phyloP scores from a whole-genome alignment of 2,329 filamentous ascomycete genomes.

The Phoma sp. region DNA sequence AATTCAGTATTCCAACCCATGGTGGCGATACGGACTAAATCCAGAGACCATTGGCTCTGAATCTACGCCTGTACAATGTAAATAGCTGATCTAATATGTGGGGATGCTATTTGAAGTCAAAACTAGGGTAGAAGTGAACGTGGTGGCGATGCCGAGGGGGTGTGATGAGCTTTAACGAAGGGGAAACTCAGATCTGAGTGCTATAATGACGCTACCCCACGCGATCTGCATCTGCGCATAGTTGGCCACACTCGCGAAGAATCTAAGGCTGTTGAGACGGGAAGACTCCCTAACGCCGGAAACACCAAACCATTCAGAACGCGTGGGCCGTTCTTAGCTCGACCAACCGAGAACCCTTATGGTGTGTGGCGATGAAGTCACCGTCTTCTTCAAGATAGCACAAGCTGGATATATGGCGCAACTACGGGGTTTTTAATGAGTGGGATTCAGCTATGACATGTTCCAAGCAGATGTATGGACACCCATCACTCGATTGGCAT shows the following conservation, averaged over 20 bases:
- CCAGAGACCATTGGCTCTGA: not conserved
- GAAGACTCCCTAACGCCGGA: not conserved
- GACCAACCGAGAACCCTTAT: not conserved
- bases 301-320: not conserved
- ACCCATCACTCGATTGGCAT: too few relatives aligned
- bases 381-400: not conserved
- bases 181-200: not conserved
- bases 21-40: not conserved
- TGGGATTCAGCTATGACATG: too few relatives aligned
- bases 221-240: constrained; percentile 10
- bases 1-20: constrained; percentile 23
- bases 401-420: too few relatives aligned
- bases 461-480: too few relatives aligned
- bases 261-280: constrained; percentile 8
- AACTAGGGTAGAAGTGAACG: not conserved
- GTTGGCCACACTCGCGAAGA: not conserved
- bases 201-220: constrained; percentile 2
- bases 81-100: not conserved
- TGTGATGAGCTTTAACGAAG: not conserved
- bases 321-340: not conserved
- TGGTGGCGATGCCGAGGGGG: not conserved
- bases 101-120: too few relatives aligned
- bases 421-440: not conserved
- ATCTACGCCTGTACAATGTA: not conserved
- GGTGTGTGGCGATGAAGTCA: not conserved